phyloP scores from a whole-genome alignment of 139 green algal species.

The Klebsormidium nitens region DNA sequence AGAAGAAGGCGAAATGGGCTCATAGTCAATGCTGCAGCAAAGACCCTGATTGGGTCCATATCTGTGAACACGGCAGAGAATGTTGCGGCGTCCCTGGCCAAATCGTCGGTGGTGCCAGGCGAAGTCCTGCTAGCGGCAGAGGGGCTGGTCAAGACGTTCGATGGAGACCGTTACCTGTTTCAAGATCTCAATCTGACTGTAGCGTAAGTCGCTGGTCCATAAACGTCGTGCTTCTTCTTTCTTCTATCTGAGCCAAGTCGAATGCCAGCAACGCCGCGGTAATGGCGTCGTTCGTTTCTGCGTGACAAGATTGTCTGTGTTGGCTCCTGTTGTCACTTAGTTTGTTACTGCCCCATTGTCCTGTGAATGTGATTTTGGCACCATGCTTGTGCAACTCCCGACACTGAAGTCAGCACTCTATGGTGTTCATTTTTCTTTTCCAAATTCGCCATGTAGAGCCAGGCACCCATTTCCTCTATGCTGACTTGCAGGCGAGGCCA shows the following conservation, averaged over 20 bases:
- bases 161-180: slow-evolving; percentile 64
- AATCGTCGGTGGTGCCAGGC: too few species aligned
- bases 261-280: neutral
- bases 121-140: slow-evolving; percentile 43
- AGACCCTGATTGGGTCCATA: too few species aligned
- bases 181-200: slow-evolving; percentile 53
- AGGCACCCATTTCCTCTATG: neutral
- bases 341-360: neutral
- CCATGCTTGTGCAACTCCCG: neutral
- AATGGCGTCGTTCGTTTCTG: neutral
- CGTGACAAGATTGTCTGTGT: neutral
- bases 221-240: neutral
- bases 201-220: neutral
- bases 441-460: neutral
- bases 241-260: neutral
- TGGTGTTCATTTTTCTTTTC: neutral
- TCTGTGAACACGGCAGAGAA: too few species aligned
- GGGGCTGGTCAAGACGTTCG: slow-evolving; percentile 55
- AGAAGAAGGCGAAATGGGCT: too few species aligned
- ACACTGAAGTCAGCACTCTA: neutral
- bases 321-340: neutral
- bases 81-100: too few species aligned
- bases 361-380: neutral
- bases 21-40: too few species aligned
- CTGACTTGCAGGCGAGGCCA: slow-evolving; percentile 46